Base-by-base conservation (phyloP, 2,329 filamentous ascomycete species). In the Cladophialophora bantiana region DNA sequence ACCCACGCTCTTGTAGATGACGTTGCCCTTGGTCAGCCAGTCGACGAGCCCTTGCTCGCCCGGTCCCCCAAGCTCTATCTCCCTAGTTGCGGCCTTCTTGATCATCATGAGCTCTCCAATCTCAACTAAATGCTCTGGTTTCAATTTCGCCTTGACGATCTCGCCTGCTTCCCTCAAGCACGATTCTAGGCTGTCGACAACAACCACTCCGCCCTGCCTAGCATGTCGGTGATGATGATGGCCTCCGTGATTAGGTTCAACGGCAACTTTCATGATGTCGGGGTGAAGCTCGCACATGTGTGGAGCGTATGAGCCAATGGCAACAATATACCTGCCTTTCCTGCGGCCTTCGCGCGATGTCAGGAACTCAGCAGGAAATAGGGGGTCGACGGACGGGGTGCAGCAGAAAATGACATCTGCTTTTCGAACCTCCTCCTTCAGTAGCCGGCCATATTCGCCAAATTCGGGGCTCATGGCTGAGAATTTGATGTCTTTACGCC, bases 371-470 rank as follows among this genome's bases (percentile, higher is more conserved):
- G 84, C 82, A 0, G 94, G 90, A 75, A 97, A 98, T 1, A 97
- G 81, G 0, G 91, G 90, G 38, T 85, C 82, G 0, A 84, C 85
- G 0, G 89, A 90, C 0, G 94, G 92, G 1, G 93, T 97, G 71
- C 92, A 96, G 80, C 92, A 94, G 80, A 96, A 95, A 42, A 98
- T 90, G 9, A 91, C 90, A 73, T 95, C 92, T 0, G 91, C 87
- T 7, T 86, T 86, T 42, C 77, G 76, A 15, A 97, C 83, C 58
- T 92, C 87, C 42, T 90, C 86, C 73, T 90, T 89, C 40, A 93
- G 78, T 20, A 95, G 81, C 1, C 92, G 82, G 1, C 82, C 78
- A 73, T 88, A 89, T 71, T 89, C 94, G 64, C 85, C 87, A 71
- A 94, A 94, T 1, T 85, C 83, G 0, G 88, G 89, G 5, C 91